Evolutionary conservation across 169 alveolate genomes (phyloP).

Genomic region (Plasmodium yoelii): DNA sequence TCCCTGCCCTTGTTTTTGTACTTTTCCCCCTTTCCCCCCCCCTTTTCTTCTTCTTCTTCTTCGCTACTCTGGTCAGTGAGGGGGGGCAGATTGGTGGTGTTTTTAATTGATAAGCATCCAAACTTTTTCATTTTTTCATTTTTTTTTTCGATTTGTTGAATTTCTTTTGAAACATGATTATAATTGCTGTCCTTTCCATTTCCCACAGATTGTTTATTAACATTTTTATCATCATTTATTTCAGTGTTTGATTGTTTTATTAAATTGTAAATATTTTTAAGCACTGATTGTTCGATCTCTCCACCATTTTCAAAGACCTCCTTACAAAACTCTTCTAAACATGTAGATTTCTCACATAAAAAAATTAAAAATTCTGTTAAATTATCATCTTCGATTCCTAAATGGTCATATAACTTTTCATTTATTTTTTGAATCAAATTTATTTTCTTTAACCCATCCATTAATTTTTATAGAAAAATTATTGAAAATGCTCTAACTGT

Average conservation of each 20-base stretch:
- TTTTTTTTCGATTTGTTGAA: slow-evolving; percentile 28
- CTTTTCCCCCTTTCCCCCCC: too few species aligned
- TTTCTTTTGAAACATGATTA: slow-evolving; percentile 8
- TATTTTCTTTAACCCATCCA: slow-evolving; percentile 60
- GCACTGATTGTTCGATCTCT: slow-evolving; percentile 47
- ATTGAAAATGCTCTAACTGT: too few species aligned
- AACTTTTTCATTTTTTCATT: slow-evolving; percentile 62
- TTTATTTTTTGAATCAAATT: slow-evolving; percentile 50
- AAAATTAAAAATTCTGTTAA: slow-evolving; percentile 43
- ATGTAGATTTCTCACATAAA: slow-evolving; percentile 40
- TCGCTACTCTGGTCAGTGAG: background rate
- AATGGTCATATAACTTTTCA: slow-evolving; percentile 23
- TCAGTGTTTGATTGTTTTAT: slow-evolving; percentile 2
- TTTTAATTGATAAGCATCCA: slow-evolving; percentile 35
- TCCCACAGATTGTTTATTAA: background rate
- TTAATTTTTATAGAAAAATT: background rate
- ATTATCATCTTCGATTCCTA: slow-evolving; percentile 63
- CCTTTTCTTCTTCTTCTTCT: background rate
- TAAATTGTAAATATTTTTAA: slow-evolving; percentile 34
- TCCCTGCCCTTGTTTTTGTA: too few species aligned
- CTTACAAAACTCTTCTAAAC: slow-evolving; percentile 56
- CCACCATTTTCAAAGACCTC: slow-evolving; percentile 75
- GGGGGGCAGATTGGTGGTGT: background rate
- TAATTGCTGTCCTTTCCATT: background rate
- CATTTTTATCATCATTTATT: background rate